Conservation (phyloP, 306 rosid genomes). For the Gastrolobium bilobum region DNA sequence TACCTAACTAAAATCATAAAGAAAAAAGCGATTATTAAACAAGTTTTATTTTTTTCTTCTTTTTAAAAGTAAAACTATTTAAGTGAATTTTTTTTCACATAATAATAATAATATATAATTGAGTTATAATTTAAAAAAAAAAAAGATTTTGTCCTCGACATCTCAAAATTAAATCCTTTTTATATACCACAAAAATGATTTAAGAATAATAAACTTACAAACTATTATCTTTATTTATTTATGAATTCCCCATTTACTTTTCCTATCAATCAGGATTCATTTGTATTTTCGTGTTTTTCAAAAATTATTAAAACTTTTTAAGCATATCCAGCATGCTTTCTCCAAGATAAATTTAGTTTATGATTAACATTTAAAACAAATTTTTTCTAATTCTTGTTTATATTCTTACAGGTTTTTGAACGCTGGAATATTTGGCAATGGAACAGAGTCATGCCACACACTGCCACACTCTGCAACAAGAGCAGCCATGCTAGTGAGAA, state of each 20-base stretch:
- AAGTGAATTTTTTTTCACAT: too few species aligned
- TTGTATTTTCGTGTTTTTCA: neutral
- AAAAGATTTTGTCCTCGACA: too few species aligned
- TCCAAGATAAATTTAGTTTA: neutral
- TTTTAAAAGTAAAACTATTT: neutral
- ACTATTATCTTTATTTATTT: neutral
- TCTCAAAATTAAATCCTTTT: too few species aligned
- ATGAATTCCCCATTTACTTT: too few species aligned
- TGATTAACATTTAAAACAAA: neutral
- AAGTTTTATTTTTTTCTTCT: too few species aligned
- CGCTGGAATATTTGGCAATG: slow-evolving; percentile 83
- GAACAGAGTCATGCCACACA: slow-evolving; percentile 69
- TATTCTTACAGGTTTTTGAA: slow-evolving; percentile 70
- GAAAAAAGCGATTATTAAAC: neutral
- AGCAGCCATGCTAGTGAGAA: slow-evolving; percentile 88
- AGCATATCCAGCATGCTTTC: neutral
- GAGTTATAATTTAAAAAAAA: too few species aligned
- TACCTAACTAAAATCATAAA: too few species aligned
- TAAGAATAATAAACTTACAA: too few species aligned
- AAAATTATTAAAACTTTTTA: neutral
- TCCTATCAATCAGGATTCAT: neutral
- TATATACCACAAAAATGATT: neutral
- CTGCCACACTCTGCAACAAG: slow-evolving; percentile 75
- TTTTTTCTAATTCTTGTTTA: neutral
- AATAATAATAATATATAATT: too few species aligned